Evolutionary conservation across 1,139 yeast genomes (phyloP).

Genomic region (Kurtzmaniella quercitrusa): DNA sequence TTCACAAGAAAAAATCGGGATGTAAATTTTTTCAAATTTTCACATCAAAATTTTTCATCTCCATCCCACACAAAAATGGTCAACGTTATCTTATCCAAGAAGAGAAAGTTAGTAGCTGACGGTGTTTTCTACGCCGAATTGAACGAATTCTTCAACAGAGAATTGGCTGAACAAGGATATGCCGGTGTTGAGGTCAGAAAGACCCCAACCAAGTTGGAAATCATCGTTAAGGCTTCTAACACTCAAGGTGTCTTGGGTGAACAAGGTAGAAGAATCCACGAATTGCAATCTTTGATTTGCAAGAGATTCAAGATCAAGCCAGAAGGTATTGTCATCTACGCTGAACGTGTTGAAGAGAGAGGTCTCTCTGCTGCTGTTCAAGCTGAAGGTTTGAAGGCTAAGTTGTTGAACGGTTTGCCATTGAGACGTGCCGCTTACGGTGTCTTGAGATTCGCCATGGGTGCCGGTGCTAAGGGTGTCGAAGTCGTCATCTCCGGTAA

Average conservation of each 20-base stretch:
- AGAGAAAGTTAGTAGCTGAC: constrained; percentile 95
- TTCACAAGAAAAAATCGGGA: neutral
- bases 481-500: constrained; percentile 99
- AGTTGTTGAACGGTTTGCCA: constrained; percentile 97
- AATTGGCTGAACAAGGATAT: constrained; percentile 99
- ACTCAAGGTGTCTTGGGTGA: constrained; percentile 99
- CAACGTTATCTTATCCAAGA: constrained; percentile 68
- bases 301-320: constrained; percentile 98
- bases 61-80: constrained; percentile 20
- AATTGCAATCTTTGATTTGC: constrained; percentile 94
- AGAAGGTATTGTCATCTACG: constrained; percentile 92
- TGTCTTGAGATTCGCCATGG: constrained; percentile 99
- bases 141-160: constrained; percentile 99
- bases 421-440: constrained; percentile 99
- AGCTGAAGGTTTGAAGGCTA: constrained; percentile 98
- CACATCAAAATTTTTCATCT: constrained; percentile 3
- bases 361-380: constrained; percentile 99
- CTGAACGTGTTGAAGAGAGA: constrained; percentile 99
- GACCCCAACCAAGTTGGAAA: constrained; percentile 97
- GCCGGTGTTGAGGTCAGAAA: constrained; percentile 99
- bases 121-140: constrained; percentile 99
- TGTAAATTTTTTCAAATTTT: neutral
- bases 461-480: constrained; percentile 99
- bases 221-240: constrained; percentile 98
- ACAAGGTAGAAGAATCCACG: constrained; percentile 99